phyloP scores from a whole-genome alignment of 2,329 filamentous ascomycete species.

The Lizonia empirigonia region DNA sequence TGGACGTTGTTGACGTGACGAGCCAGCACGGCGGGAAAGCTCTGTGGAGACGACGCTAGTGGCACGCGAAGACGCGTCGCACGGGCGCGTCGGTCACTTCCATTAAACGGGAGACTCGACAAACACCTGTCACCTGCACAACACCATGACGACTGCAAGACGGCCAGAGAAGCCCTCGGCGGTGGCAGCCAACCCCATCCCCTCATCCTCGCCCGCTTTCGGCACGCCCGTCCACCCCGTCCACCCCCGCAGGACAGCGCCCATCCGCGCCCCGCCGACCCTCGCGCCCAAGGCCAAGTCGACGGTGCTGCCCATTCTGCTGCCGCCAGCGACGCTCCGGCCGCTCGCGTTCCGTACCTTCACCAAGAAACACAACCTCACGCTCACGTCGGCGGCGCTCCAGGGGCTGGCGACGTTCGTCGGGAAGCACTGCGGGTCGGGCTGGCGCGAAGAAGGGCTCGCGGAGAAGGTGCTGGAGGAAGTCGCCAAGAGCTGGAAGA shows the following conservation, averaged over 20 bases:
- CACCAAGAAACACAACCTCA: conserved; percentile 96
- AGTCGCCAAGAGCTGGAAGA: conserved; percentile 90
- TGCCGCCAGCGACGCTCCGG: conserved; percentile 83
- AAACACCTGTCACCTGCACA: background rate
- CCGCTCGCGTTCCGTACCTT: conserved; percentile 94
- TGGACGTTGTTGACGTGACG: no score
- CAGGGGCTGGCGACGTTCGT: conserved; percentile 87
- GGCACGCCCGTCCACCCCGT: conserved; percentile 84
- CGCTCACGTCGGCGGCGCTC: conserved; percentile 83
- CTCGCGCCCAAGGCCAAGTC: conserved; percentile 59
- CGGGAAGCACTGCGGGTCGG: conserved; percentile 89
- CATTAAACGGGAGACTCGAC: conserved; percentile 6
- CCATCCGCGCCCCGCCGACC: conserved; percentile 52
- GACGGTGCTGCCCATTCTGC: conserved; percentile 82
- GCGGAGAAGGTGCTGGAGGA: conserved; percentile 93
- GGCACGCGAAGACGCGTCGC: conserved; percentile 10
- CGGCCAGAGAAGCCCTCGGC: conserved; percentile 40
- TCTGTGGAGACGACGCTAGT: conserved; percentile 5
- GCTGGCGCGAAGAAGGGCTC: conserved; percentile 93
- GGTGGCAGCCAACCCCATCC: conserved; percentile 64
- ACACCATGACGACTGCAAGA: conserved; percentile 37
- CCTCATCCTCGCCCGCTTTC: conserved; percentile 89
- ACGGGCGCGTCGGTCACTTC: conserved; percentile 3
- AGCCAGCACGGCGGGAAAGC: conserved; percentile 1
- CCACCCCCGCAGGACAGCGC: conserved; percentile 56